Percentiles rank a stretch among this genome's conserved stretches.
Conservation (phyloP, 1,139 yeast genomes). For the Yamadazyma dendronema region DNA sequence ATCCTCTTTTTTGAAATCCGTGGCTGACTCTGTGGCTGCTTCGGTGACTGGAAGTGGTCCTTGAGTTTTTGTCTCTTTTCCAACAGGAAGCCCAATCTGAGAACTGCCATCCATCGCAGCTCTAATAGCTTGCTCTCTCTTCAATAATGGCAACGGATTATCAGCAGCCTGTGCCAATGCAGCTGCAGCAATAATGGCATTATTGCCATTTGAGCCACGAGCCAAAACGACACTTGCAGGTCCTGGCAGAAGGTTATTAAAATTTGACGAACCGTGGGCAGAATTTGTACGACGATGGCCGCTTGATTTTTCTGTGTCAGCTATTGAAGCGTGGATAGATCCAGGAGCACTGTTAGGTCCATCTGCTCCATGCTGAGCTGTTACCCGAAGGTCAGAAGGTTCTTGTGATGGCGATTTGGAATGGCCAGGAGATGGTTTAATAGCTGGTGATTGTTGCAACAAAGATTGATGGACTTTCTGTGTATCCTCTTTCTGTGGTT, state of each 20-base stretch:
- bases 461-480: no score
- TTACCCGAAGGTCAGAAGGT: no score
- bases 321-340: background rate
- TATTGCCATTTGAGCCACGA: slow-evolving; percentile 40
- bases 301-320: slow-evolving; percentile 4
- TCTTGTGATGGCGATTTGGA: no score
- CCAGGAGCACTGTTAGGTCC: background rate
- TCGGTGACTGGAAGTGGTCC: no score
- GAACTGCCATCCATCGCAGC: background rate
- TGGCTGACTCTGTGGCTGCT: background rate
- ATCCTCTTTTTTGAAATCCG: background rate
- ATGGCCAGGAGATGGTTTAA: no score
- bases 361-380: no score
- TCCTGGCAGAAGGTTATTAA: slow-evolving; percentile 15
- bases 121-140: slow-evolving; percentile 9
- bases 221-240: slow-evolving; percentile 43
- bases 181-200: slow-evolving; percentile 67
- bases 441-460: no score
- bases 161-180: slow-evolving; percentile 74
- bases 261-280: slow-evolving; percentile 18
- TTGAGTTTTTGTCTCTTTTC: no score
- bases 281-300: slow-evolving; percentile 25
- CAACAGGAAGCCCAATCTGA: no score
- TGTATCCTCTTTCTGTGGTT: no score
- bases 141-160: slow-evolving; percentile 51